Base-by-base conservation (phyloP, 176 grass and related monocot species). In the Hyparrhenia diplandra region DNA sequence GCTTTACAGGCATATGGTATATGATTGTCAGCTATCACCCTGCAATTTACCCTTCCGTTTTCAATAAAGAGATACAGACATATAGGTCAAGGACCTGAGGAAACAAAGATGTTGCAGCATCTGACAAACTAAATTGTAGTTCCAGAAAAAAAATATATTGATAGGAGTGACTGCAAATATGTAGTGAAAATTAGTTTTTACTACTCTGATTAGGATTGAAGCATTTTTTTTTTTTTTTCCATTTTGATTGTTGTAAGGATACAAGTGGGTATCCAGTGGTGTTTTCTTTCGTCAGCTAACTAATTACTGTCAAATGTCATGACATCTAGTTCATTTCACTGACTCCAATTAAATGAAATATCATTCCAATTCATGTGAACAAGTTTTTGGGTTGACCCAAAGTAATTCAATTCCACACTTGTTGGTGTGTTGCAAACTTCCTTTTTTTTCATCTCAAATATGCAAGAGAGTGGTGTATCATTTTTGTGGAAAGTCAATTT, bases 1-100 rank as follows among this genome's bases (percentile, higher is more conserved):
- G 90, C 90, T 55, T 93, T 80, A 52, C 88, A 95, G 68, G 88
- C 90, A 90, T 85, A 93, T 60, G 92, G 88, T 30, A 95, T 83
- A 82, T 95, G 96, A 17, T 68, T 77, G 80, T 98, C 90, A 20
- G 90, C 88, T 77, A 88, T 31, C 45, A 98, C 83, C 32, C 96
- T 98, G 85, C 70, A 83, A 28, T 69, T 42, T 37, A 51, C 34
- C 37, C 3, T 20, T 46, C 60, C 27, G 20, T 37, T 61, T 84
- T 62, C 64, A 80, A 63, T 36, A 36, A 82, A 20, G 74, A 25
- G 71, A 88, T 41, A 1, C 1, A 30, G 57, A 78, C n/a, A 60
- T 34, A 46, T n/a, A n/a, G 24, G 68, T 25, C 18, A 16, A 79
- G 57, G 59, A 75, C 63, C 71, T 40, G 64, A 67, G 13, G 41